phyloP scores from a whole-genome alignment of 208 protist species.

The Phytomonas francai region DNA sequence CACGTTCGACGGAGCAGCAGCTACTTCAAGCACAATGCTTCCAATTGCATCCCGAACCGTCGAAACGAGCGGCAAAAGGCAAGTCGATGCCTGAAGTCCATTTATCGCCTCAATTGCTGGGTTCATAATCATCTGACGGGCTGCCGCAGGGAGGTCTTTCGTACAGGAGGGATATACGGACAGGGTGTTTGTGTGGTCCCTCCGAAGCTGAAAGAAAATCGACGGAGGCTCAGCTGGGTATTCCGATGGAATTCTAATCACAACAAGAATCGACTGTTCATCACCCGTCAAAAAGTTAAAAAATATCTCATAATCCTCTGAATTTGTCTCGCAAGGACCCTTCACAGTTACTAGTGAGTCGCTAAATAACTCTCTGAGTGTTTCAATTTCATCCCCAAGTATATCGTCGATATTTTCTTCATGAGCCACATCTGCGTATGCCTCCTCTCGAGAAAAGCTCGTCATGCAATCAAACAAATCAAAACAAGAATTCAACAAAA shows the following conservation, averaged over 20 bases:
- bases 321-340: constrained; percentile 52
- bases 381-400: constrained; percentile 62
- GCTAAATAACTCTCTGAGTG: constrained; percentile 49
- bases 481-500: constrained; percentile 75
- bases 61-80: constrained; percentile 60
- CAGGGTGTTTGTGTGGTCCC: constrained; percentile 14
- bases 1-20: constrained; percentile 10
- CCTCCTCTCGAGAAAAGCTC: constrained; percentile 50
- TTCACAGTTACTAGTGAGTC: constrained; percentile 52
- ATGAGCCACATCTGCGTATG: constrained; percentile 14
- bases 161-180: constrained; percentile 43
- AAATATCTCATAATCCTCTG: constrained; percentile 49
- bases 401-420: constrained; percentile 50
- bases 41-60: constrained; percentile 58
- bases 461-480: constrained; percentile 83
- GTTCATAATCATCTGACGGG: constrained; percentile 61
- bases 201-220: constrained; percentile 51
- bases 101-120: constrained; percentile 65
- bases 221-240: constrained; percentile 73
- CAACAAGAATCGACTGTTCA: constrained; percentile 38
- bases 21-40: constrained; percentile 9
- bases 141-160: constrained; percentile 41
- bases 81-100: constrained; percentile 44
- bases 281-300: constrained; percentile 54
- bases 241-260: constrained; percentile 59